Percentiles rank a stretch among this genome's conserved stretches.
Conservation (phyloP, 2,329 filamentous ascomycete genomes). For the Diatrype stigma region DNA sequence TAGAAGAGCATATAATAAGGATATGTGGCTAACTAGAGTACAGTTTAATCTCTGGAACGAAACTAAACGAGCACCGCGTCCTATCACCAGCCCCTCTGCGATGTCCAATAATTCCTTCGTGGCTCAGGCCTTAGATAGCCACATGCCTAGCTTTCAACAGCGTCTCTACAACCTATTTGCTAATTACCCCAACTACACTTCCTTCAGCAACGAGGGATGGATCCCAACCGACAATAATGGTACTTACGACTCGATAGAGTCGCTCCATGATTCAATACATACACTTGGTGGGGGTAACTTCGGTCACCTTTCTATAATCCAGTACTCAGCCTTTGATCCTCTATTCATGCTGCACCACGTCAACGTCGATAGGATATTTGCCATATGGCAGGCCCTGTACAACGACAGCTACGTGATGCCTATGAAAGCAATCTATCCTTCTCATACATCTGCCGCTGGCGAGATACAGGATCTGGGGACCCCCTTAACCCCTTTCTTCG, state of each 20-base stretch:
- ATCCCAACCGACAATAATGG: conserved; percentile 38
- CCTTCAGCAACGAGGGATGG: conserved; percentile 67
- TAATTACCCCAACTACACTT: conserved; percentile 62
- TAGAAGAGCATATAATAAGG: not conserved
- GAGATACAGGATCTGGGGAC: conserved; percentile 52
- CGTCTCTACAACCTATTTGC: conserved; percentile 66
- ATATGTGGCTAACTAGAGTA: conserved; percentile 5
- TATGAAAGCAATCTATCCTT: conserved; percentile 49
- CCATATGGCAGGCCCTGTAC: conserved; percentile 74
- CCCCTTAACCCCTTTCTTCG: conserved; percentile 64
- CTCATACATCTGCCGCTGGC: conserved; percentile 56
- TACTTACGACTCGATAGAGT: conserved; percentile 61
- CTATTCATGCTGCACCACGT: conserved; percentile 74
- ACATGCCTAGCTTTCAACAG: conserved; percentile 51
- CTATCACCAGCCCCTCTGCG: conserved; percentile 35
- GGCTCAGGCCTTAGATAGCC: conserved; percentile 47
- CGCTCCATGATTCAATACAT: conserved; percentile 61
- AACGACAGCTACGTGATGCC: conserved; percentile 63
- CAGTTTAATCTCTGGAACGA: conserved; percentile 57
- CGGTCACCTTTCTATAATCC: conserved; percentile 63
- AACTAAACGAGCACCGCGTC: conserved; percentile 54
- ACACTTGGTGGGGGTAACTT: conserved; percentile 50
- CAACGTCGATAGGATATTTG: conserved; percentile 71
- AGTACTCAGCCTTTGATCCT: conserved; percentile 74
- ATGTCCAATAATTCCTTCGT: conserved; percentile 58